Base-by-base conservation (phyloP, 176 grass and related monocot genomes). In the Carex kokanica region DNA sequence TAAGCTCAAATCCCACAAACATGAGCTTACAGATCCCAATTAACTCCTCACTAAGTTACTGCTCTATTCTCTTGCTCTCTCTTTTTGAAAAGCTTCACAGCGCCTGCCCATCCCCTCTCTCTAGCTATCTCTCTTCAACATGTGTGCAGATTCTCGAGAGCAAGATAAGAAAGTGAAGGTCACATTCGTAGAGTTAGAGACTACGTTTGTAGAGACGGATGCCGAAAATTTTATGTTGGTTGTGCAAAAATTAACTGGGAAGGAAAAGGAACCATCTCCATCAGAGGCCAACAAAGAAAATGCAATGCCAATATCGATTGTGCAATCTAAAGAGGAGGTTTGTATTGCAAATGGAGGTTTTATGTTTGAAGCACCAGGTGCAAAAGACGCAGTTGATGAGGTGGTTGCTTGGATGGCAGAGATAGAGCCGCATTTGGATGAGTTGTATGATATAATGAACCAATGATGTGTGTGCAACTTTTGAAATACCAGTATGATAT, bases 211-310 rank as follows among this genome's bases (percentile, higher is more conserved):
- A 6, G 15, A 34, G 38, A 51, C 69, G 17, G 41, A 78, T 53
- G 45, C 51, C 2, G 43, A 8, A 8, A 54, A 78, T 29, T 55
- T 78, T 34, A 78, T 23, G 41, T 55, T 8, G 3, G 51, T 52
- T 47, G 73, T 78, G 2, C 73, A 78, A 15, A 56, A 52, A 78
- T 78, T 78, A 52, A 78, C 73, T 6, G 73, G 73, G 24, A 78
- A 78, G 13, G n/a, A n/a, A n/a, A n/a, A n/a, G n/a, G 73, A 78
- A 21, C 13, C 73, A 15, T n/a, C n/a, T n/a, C n/a, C n/a, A n/a
- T n/a, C n/a, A n/a, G n/a, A n/a, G n/a, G 24, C 51, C 6, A 52
- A 16, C 43, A 52, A 45, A 55, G 12, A 78, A 78, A 53, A 13
- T 9, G 23, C 43, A 54, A 55, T 78, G 45, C 45, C 72, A 4